phyloP scores from a whole-genome alignment of 352 stramenopile species.

The Aphanomyces astaci region DNA sequence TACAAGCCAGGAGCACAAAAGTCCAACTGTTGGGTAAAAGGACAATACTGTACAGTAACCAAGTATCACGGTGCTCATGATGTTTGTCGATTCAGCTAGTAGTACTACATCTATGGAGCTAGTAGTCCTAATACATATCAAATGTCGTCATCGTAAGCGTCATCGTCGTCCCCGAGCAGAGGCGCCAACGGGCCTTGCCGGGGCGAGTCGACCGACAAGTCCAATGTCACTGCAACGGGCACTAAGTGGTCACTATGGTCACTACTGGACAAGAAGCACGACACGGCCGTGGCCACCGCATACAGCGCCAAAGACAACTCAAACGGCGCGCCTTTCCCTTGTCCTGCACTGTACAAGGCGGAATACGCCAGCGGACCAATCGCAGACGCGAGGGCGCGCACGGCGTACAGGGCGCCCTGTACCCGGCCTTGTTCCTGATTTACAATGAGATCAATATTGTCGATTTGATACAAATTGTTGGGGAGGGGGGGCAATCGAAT shows the following conservation, averaged over 20 bases:
- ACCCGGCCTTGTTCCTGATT: conserved; percentile 65
- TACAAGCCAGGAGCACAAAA: too few relatives aligned
- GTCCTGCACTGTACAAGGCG: conserved; percentile 49
- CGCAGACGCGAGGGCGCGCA: conserved; percentile 54
- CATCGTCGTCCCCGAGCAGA: not conserved
- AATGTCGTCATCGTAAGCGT: not conserved
- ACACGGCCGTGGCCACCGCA: not conserved
- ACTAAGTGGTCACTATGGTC: not conserved
- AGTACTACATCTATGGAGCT: too few relatives aligned
- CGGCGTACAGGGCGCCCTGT: conserved; percentile 63
- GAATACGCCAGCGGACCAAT: conserved; percentile 46
- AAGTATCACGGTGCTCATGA: too few relatives aligned
- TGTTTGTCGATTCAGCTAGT: too few relatives aligned
- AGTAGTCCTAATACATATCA: not conserved
- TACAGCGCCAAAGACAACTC: conserved; percentile 48
- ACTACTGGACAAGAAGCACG: not conserved
- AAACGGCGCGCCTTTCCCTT: conserved; percentile 45
- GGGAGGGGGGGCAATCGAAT: too few relatives aligned
- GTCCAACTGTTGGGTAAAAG: too few relatives aligned
- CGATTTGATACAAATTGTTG: too few relatives aligned
- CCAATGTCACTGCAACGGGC: not conserved
- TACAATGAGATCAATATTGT: too few relatives aligned
- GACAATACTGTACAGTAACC: too few relatives aligned
- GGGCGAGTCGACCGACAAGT: not conserved
- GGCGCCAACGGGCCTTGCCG: not conserved